Evolutionary conservation across 1,284 basidiomycete genomes (phyloP).

Genomic region (Heliocybe sulcata): DNA sequence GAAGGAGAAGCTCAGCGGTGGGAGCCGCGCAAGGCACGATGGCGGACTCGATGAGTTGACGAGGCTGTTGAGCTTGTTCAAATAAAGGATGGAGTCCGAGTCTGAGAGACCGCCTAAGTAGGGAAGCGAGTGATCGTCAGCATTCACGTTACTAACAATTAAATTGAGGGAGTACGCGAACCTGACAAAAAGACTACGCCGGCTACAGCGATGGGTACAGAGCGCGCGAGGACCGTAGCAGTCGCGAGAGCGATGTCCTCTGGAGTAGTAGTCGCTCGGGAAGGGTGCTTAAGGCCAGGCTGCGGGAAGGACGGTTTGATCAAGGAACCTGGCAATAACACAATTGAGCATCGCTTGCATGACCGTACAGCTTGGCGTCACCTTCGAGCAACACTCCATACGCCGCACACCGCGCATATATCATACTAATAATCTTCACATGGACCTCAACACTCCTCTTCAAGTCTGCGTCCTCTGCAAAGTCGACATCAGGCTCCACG

Average conservation of each 20-base stretch:
- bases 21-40: constrained; percentile 29
- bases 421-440: constrained; percentile 33
- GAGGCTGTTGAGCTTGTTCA: constrained; percentile 29
- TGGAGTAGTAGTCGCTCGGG: constrained; percentile 27
- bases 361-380: constrained; percentile 10
- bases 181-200: constrained; percentile 45
- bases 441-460: constrained; percentile 40
- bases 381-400: constrained; percentile 46
- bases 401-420: constrained; percentile 34
- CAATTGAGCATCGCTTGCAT: not conserved
- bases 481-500: constrained; percentile 47
- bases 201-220: constrained; percentile 38
- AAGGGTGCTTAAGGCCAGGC: constrained; percentile 35
- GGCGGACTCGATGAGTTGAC: constrained; percentile 22
- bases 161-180: constrained; percentile 15
- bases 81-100: constrained; percentile 27
- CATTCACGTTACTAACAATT: too few species aligned
- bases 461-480: constrained; percentile 37
- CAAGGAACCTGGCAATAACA: constrained; percentile 28
- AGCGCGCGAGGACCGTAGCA: constrained; percentile 35
- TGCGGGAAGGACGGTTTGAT: constrained; percentile 49
- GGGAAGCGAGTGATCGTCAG: too few species aligned
- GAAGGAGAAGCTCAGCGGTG: constrained; percentile 40
- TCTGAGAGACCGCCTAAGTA: constrained; percentile 32
- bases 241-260: constrained; percentile 40